These are phyloP conservation scores for Penstemon davidsonii DNA, from an alignment of 257 asterid species.

Conservation along the genomic window DNA sequence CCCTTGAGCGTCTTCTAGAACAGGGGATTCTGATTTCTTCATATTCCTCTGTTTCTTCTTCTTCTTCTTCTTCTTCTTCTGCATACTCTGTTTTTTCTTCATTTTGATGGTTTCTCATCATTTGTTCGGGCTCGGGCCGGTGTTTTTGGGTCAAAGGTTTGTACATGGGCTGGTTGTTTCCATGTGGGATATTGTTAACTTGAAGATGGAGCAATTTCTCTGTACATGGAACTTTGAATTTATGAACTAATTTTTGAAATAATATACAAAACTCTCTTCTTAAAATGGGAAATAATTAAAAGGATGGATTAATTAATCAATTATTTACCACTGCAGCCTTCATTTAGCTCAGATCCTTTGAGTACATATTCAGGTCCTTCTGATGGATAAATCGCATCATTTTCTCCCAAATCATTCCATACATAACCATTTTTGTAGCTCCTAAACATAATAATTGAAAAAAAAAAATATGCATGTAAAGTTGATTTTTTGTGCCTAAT, in stretches of 20 bases:
- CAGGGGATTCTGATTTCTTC: conserved; percentile 25
- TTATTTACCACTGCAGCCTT: conserved; percentile 48
- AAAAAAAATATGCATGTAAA: neutral
- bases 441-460: conserved; percentile 36
- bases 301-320: too few species aligned
- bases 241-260: neutral
- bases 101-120: conserved; percentile 8
- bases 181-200: conserved; percentile 23
- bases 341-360: conserved; percentile 72
- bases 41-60: conserved; percentile 36
- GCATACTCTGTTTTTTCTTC: conserved; percentile 27
- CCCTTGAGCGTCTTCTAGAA: conserved; percentile 48
- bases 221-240: conserved; percentile 12
- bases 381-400: conserved; percentile 68
- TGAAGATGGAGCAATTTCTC: conserved; percentile 54
- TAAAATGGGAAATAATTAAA: neutral
- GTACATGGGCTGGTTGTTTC: conserved; percentile 38
- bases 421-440: conserved; percentile 89
- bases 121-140: conserved; percentile 32
- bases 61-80: conserved; percentile 40
- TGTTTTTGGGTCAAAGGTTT: conserved; percentile 33
- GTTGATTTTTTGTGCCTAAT: neutral
- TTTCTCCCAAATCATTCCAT: conserved; percentile 82
- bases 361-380: conserved; percentile 88
- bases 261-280: too few species aligned